These are phyloP conservation scores for Emericellopsis terricola DNA, from an alignment of 495 filamentous ascomycete species.

Conservation along the genomic window DNA sequence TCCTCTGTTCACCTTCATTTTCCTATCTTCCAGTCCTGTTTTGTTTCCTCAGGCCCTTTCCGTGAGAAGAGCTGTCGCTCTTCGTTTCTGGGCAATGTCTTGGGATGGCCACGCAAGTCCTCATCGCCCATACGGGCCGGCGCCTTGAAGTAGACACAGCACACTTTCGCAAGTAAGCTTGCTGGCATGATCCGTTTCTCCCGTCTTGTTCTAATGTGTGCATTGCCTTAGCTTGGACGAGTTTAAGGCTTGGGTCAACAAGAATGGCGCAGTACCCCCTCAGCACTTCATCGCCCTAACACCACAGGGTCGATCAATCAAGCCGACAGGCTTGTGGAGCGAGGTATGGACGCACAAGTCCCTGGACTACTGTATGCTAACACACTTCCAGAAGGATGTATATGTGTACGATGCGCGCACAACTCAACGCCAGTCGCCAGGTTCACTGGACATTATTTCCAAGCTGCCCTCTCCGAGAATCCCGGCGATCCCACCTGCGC, in stretches of 20 bases:
- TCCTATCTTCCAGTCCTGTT: no score
- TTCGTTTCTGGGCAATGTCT: conserved; percentile 14
- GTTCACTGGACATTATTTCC: conserved; percentile 21
- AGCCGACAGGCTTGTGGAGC: conserved; percentile 49
- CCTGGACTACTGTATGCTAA: no score
- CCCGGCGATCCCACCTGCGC: conserved; percentile 39
- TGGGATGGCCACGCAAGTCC: conserved; percentile 53
- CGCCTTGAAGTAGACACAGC: conserved; percentile 54
- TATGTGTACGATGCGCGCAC: conserved; percentile 70
- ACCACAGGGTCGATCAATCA: conserved; percentile 60
- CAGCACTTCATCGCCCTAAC: conserved; percentile 70
- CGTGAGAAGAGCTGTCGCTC: no score
- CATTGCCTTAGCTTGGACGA: conserved; percentile 36
- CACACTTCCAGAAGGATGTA: conserved; percentile 49
- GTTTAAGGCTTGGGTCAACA: conserved; percentile 55
- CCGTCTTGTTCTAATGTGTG: neutral
- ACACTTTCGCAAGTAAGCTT: conserved; percentile 48
- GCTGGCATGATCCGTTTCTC: conserved; percentile 3
- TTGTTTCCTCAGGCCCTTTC: no score
- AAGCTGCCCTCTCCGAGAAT: conserved; percentile 37
- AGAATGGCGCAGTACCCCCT: conserved; percentile 44
- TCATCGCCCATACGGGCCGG: conserved; percentile 78
- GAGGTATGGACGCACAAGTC: conserved; percentile 51
- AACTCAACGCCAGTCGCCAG: conserved; percentile 25
- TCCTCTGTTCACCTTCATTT: no score